phyloP scores from a whole-genome alignment of 2,329 filamentous ascomycete genomes.

The Colletotrichum sp. region DNA sequence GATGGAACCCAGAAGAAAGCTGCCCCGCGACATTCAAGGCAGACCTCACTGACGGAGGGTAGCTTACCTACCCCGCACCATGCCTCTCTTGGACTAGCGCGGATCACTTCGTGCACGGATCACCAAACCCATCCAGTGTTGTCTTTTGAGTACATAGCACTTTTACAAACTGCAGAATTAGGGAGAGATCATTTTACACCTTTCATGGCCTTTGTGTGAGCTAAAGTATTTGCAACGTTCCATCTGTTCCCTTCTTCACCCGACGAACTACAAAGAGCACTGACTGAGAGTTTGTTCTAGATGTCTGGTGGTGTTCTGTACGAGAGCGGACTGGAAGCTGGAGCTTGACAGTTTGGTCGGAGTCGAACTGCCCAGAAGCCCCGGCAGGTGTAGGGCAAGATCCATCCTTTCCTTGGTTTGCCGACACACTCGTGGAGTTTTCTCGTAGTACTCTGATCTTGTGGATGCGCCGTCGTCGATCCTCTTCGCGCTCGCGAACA shows the following conservation, averaged over 20 bases:
- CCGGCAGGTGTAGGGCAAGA: neutral
- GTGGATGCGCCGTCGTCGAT: neutral
- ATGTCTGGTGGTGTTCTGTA: neutral
- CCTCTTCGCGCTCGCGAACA: neutral
- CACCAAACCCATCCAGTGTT: neutral
- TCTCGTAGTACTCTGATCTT: neutral
- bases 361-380: neutral
- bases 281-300: neutral
- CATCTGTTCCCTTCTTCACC: neutral
- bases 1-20: slow-evolving; percentile 14
- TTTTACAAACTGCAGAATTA: neutral
- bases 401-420: neutral
- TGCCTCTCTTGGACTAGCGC: slow-evolving; percentile 13
- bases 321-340: neutral
- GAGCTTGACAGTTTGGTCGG: neutral
- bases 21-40: slow-evolving; percentile 6
- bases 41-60: slow-evolving; percentile 3
- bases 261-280: neutral
- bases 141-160: neutral
- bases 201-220: neutral
- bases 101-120: neutral
- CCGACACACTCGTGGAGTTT: neutral
- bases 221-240: neutral
- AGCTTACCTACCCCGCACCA: slow-evolving; percentile 19
- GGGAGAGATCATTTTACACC: neutral